These are phyloP conservation scores for Pseudoneurospora amorphoporcata DNA, from an alignment of 495 filamentous ascomycete genomes.

Conservation along the genomic window DNA sequence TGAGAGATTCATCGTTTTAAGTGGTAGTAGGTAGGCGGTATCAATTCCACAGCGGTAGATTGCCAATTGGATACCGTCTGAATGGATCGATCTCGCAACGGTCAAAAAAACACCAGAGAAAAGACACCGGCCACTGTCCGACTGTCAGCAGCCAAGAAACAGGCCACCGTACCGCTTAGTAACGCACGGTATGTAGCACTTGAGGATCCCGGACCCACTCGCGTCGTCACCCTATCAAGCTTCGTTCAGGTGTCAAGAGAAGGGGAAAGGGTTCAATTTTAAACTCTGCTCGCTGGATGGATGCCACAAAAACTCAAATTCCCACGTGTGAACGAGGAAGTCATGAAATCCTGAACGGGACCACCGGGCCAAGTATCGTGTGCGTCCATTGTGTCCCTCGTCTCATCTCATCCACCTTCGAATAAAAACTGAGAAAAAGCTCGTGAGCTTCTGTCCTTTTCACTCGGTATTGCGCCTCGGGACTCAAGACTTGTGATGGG, in stretches of 20 bases:
- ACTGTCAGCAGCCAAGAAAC: neutral
- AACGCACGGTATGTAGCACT: neutral
- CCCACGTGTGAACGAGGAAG: neutral
- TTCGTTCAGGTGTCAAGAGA: neutral
- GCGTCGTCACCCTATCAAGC: neutral
- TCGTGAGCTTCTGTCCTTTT: neutral
- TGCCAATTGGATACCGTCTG: neutral
- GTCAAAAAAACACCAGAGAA: neutral
- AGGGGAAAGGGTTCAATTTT: neutral
- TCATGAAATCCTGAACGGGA: too few species aligned
- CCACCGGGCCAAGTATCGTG: too few species aligned
- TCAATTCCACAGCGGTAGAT: neutral
- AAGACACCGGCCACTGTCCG: neutral
- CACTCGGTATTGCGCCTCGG: neutral
- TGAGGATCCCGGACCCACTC: neutral
- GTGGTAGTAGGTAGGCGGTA: neutral
- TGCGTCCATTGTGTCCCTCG: neutral
- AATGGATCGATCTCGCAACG: neutral
- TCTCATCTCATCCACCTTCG: neutral
- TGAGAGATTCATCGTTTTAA: neutral
- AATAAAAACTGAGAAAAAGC: neutral
- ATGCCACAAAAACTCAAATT: neutral
- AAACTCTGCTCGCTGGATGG: neutral
- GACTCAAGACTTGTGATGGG: neutral
- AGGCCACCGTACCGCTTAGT: neutral